Evolutionary conservation across 2,329 filamentous ascomycete genomes (phyloP).

Genomic region (Phaeoacremonium minimum): DNA sequence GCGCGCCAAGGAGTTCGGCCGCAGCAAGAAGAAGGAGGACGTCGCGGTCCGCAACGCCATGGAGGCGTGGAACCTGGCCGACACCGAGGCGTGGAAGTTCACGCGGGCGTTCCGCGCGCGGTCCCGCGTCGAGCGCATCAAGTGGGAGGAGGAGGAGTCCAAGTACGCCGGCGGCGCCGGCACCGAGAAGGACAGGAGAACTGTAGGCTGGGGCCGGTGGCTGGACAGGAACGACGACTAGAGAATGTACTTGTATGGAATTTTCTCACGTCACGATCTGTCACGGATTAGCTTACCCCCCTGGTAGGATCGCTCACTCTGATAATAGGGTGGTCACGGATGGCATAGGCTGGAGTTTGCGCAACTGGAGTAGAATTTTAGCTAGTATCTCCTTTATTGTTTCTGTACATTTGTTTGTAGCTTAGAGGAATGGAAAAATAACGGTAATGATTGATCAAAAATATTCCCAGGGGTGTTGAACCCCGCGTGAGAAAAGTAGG

Average conservation of each 20-base stretch:
- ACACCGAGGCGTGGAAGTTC: conserved; percentile 76
- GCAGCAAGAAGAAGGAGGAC: conserved; percentile 36
- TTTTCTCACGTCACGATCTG: too few species aligned
- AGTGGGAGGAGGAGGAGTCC: conserved; percentile 68
- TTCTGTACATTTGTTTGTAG: too few species aligned
- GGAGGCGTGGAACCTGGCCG: conserved; percentile 66
- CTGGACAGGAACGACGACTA: conserved; percentile 18
- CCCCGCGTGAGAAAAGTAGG: background rate
- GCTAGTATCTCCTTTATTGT: too few species aligned
- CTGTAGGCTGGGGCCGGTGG: conserved; percentile 26
- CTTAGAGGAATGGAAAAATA: too few species aligned
- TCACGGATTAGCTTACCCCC: too few species aligned
- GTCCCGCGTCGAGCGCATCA: conserved; percentile 54
- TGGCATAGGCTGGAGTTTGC: too few species aligned
- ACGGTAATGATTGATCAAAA: too few species aligned
- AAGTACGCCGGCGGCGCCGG: conserved; percentile 61
- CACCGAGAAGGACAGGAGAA: conserved; percentile 35
- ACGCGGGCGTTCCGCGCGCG: conserved; percentile 63
- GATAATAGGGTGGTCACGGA: too few species aligned
- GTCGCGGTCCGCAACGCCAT: conserved; percentile 46
- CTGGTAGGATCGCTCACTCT: too few species aligned
- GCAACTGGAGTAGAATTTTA: too few species aligned
- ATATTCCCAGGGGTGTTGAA: conserved; percentile 1
- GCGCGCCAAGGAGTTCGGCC: conserved; percentile 36
- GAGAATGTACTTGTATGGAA: too few species aligned